Evolutionary conservation across 176 grass and related monocot genomes (phyloP).

Genomic region (Bothriochloa decipiens): DNA sequence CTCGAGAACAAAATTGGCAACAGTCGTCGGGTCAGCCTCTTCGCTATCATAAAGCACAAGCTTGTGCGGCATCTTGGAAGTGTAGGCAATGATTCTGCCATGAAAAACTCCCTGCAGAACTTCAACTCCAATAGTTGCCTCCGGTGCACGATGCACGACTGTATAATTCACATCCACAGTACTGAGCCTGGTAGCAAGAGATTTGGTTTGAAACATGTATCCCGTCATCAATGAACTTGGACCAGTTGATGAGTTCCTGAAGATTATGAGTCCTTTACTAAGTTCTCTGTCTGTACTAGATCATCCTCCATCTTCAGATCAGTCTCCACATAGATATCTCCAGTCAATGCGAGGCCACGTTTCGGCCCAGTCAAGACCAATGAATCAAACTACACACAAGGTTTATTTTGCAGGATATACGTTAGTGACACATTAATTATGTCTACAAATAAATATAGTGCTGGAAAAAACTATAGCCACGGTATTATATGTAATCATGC

Average conservation of each 20-base stretch:
- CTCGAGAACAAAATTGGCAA: background rate
- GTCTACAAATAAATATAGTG: background rate
- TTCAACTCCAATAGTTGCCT: slow-evolving; percentile 20
- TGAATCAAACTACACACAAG: background rate
- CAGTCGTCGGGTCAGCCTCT: background rate
- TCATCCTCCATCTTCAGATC: background rate
- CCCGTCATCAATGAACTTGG: background rate
- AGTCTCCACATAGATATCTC: background rate
- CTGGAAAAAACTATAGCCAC: background rate
- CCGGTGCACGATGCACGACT: background rate
- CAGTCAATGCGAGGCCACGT: background rate
- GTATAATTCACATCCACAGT: slow-evolving; percentile 9
- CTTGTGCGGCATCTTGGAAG: background rate
- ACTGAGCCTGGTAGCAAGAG: slow-evolving; percentile 31
- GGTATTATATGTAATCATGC: background rate
- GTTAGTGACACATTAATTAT: background rate
- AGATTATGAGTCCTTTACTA: background rate
- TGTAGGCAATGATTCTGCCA: background rate
- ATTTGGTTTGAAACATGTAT: background rate
- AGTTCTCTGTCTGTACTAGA: background rate
- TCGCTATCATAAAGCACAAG: background rate
- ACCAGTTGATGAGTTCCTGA: background rate
- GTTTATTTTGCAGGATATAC: background rate
- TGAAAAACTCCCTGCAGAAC: background rate
- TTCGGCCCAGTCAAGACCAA: slow-evolving; percentile 16